Base-by-base conservation (phyloP, 164 flowering plant genomes). In the Vitis rupestris region DNA sequence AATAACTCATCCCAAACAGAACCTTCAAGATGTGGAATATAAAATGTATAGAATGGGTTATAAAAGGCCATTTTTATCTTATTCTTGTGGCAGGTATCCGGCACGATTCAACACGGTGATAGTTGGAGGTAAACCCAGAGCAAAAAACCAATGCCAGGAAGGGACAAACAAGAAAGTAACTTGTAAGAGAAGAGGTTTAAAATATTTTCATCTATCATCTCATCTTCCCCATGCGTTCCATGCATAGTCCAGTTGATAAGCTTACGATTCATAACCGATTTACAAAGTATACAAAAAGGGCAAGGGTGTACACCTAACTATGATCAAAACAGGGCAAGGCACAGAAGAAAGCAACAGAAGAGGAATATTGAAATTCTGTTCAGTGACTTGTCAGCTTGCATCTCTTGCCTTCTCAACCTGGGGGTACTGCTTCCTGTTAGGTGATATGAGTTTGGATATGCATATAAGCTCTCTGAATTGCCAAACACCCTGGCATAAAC, bases 401-500 rank as follows among this genome's bases (percentile, higher is more conserved):
- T 77, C 71, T 86, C 85, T 63, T 54, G 82, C 74, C 88, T 81
- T 69, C 89, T 83, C 77, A 80, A 23, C 76, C 91, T 82, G 6
- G 82, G 69, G 50, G 65, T 80, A 16, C 76, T 78, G n/a, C 72
- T 76, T 3, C 75, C 69, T 30, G 50, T 70, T 8, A 68, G 8
- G 31, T 76, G 78, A 65, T 82, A 82, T 1, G 86, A 82, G 67
- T 82, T 83, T 10, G 86, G 88, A 49, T 79, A 78, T 0, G 85
- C 44, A 15, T 78, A 81, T 23, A 83, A 17, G 59, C 83, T 78
- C 44, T 78, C 74, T 0, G 86, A 69, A 62, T 81, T 82, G 15
- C 92, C 89, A 59, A 85, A 83, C 51, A 86, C 81, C 65, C 84
- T 71, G 0, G 85, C 79, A 66, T 82, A 80, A 9, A 87, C 81